Evolutionary conservation across 2,329 filamentous ascomycete genomes (phyloP).

Genomic region (Fusarium irregulare): DNA sequence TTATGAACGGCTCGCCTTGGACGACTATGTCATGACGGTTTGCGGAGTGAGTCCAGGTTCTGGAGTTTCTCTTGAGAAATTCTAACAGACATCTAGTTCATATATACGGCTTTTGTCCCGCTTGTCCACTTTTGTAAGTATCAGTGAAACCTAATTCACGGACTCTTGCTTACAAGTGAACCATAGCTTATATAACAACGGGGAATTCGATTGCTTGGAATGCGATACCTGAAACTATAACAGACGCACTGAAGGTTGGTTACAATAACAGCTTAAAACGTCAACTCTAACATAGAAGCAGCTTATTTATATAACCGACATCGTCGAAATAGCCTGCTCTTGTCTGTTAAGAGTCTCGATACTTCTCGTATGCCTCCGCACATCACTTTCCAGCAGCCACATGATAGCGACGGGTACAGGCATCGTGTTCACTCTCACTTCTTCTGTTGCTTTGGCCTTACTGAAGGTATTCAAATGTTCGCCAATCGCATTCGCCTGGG

Average conservation of each 20-base stretch:
- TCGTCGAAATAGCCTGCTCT: constrained; percentile 53
- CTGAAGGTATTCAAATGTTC: constrained; percentile 57
- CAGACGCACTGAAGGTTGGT: constrained; percentile 32
- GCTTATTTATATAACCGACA: constrained; percentile 48
- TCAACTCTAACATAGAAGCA: constrained; percentile 11
- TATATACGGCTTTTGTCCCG: constrained; percentile 39
- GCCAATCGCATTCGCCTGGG: constrained; percentile 51
- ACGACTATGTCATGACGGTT: constrained; percentile 56
- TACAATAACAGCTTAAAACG: not conserved
- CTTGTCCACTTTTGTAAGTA: constrained; percentile 28
- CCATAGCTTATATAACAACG: constrained; percentile 19
- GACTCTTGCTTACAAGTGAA: constrained; percentile 3
- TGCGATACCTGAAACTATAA: constrained; percentile 4
- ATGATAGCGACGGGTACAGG: constrained; percentile 50
- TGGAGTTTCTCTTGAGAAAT: not conserved
- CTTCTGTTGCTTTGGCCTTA: constrained; percentile 52
- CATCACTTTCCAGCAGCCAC: constrained; percentile 51
- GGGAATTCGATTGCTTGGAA: constrained; percentile 9
- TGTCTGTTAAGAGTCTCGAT: constrained; percentile 55
- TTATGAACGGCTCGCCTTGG: constrained; percentile 47
- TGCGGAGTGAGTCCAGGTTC: constrained; percentile 45
- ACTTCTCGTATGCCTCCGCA: constrained; percentile 54
- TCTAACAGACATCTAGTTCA: constrained; percentile 33
- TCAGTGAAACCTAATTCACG: too few species aligned
- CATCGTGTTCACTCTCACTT: constrained; percentile 50